phyloP scores from a whole-genome alignment of 495 filamentous ascomycete genomes.

The Ramalina intermedia region DNA sequence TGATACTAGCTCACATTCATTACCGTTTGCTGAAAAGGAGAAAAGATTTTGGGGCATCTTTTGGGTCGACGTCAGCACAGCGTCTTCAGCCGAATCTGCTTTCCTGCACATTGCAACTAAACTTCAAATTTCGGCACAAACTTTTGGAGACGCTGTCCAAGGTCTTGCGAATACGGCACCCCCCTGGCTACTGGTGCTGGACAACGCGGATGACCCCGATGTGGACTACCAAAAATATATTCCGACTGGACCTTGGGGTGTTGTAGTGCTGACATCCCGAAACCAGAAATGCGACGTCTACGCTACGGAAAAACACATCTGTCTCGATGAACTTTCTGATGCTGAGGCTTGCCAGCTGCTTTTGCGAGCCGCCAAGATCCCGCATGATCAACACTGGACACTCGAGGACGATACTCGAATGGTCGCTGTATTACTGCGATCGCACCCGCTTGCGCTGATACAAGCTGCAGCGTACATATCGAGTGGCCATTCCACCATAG shows the following conservation, averaged over 20 bases:
- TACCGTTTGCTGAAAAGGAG: not conserved
- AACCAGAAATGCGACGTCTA: slow-evolving; percentile 19
- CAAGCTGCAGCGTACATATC: slow-evolving; percentile 5
- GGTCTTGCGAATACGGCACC: slow-evolving; percentile 20
- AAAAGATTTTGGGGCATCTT: slow-evolving; percentile 25
- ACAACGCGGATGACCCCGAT: slow-evolving; percentile 31
- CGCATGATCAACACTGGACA: not conserved
- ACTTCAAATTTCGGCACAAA: slow-evolving; percentile 9
- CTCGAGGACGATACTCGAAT: not conserved
- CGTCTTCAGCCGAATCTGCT: slow-evolving; percentile 15
- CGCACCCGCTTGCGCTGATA: slow-evolving; percentile 5
- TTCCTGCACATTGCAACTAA: slow-evolving; percentile 13
- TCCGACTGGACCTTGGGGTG: slow-evolving; percentile 19
- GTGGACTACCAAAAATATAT: slow-evolving; percentile 21
- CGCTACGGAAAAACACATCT: slow-evolving; percentile 15
- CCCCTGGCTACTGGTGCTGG: slow-evolving; percentile 31
- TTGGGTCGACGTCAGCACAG: slow-evolving; percentile 26
- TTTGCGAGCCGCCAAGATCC: slow-evolving; percentile 11
- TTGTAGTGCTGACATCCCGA: slow-evolving; percentile 27
- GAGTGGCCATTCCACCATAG: not conserved
- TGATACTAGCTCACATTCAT: not conserved
- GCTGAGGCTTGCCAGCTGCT: slow-evolving; percentile 22
- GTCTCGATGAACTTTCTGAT: slow-evolving; percentile 16
- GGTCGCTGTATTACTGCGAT: not conserved
- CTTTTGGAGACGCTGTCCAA: slow-evolving; percentile 12